These are phyloP conservation scores for Volutella citrinella DNA, from an alignment of 2,329 filamentous ascomycete species.

Conservation along the genomic window DNA sequence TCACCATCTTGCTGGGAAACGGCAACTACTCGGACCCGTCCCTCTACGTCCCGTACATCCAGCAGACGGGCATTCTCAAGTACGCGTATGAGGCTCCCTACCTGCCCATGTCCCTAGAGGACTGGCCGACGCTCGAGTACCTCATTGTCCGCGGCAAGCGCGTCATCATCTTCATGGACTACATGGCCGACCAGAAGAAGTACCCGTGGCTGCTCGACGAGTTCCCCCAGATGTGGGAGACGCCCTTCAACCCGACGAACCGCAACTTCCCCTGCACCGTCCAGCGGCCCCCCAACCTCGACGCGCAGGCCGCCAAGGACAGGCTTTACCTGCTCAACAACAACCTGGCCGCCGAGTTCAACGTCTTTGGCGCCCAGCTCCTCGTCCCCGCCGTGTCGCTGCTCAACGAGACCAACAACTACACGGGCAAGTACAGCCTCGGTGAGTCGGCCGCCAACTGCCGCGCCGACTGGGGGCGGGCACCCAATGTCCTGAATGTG, in stretches of 20 bases:
- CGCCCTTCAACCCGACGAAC: slow-evolving; percentile 71
- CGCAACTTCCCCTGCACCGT: slow-evolving; percentile 71
- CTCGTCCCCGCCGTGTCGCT: slow-evolving; percentile 70
- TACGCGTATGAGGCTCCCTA: slow-evolving; percentile 73
- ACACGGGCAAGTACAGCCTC: slow-evolving; percentile 62
- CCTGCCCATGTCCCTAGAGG: slow-evolving; percentile 65
- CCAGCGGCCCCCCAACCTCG: slow-evolving; percentile 70
- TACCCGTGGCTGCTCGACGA: slow-evolving; percentile 85
- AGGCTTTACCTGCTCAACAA: slow-evolving; percentile 84
- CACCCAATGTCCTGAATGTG: slow-evolving; percentile 77
- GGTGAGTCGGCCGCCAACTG: slow-evolving; percentile 65
- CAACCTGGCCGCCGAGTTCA: slow-evolving; percentile 80
- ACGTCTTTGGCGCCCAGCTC: slow-evolving; percentile 59
- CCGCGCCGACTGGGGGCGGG: slow-evolving; percentile 56
- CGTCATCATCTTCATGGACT: slow-evolving; percentile 80
- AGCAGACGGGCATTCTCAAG: slow-evolving; percentile 66
- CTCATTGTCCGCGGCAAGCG: slow-evolving; percentile 71
- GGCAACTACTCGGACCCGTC: slow-evolving; percentile 65
- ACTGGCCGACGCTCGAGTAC: slow-evolving; percentile 80
- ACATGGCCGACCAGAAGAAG: slow-evolving; percentile 72
- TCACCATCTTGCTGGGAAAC: slow-evolving; percentile 85
- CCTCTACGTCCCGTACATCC: slow-evolving; percentile 67
- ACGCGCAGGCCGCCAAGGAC: slow-evolving; percentile 49
- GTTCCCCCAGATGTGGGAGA: slow-evolving; percentile 88
- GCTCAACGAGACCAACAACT: slow-evolving; percentile 70